phyloP scores from a whole-genome alignment of 2,329 filamentous ascomycete genomes.

The Alternaria sp. region DNA sequence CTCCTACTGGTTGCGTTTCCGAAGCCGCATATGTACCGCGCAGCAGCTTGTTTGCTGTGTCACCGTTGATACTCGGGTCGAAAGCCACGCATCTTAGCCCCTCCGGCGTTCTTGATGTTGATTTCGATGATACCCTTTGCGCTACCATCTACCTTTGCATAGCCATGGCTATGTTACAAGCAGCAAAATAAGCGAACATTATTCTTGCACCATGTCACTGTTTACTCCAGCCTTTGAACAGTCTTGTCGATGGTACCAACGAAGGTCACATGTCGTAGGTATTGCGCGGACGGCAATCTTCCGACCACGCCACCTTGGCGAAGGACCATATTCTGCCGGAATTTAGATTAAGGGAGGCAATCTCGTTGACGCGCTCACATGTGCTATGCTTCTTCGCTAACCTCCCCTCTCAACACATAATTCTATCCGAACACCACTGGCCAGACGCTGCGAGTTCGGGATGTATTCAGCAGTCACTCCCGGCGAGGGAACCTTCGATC shows the following conservation, averaged over 20 bases:
- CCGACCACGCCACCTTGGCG: neutral
- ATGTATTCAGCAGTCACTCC: neutral
- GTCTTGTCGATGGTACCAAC: neutral
- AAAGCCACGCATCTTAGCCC: no score
- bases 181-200: no score
- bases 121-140: no score
- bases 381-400: neutral
- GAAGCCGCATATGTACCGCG: neutral
- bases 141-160: no score
- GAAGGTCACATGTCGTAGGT: neutral
- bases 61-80: neutral
- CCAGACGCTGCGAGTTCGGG: neutral
- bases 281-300: neutral
- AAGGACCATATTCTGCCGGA: neutral
- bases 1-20: neutral
- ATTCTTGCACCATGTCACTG: no score
- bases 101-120: no score
- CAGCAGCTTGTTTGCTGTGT: neutral
- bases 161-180: no score
- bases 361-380: neutral
- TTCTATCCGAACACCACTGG: neutral
- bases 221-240: no score
- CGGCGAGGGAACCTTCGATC: neutral
- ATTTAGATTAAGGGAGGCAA: neutral
- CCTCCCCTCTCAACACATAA: neutral